Evolutionary conservation across 139 green algal genomes (phyloP).

Genomic region (Eudorina sp.): DNA sequence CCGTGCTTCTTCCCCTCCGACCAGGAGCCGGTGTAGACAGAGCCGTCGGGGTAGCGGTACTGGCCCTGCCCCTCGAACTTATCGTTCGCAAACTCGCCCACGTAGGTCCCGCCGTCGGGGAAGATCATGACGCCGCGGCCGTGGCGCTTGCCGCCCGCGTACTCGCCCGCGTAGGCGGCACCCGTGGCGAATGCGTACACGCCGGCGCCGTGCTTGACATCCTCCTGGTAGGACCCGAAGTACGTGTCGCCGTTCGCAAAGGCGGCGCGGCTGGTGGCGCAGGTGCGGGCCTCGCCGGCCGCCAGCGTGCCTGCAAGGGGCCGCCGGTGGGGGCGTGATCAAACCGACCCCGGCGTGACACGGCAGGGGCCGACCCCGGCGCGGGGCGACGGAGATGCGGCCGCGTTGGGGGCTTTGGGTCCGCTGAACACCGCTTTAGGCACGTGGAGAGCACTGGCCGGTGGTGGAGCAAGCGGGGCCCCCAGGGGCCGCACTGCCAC

Average conservation of each 20-base stretch:
- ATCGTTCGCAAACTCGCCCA: constrained; percentile 71
- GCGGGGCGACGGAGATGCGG: too few relatives aligned
- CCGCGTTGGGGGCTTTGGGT: too few relatives aligned
- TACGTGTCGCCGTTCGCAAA: constrained; percentile 78
- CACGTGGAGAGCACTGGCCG: too few relatives aligned
- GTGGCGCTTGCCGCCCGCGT: constrained; percentile 63
- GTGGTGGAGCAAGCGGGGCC: too few relatives aligned
- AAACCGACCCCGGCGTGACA: too few relatives aligned
- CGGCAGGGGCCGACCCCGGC: too few relatives aligned
- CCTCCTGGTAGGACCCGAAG: constrained; percentile 73
- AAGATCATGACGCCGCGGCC: constrained; percentile 74
- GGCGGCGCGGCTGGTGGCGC: constrained; percentile 45
- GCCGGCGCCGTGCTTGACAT: constrained; percentile 70
- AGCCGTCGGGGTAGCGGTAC: constrained; percentile 80
- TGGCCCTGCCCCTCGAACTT: constrained; percentile 78
- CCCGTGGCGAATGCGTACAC: constrained; percentile 78
- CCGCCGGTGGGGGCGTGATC: too few relatives aligned
- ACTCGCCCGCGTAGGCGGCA: constrained; percentile 66
- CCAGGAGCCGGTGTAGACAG: constrained; percentile 77
- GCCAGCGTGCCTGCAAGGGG: constrained; percentile 9
- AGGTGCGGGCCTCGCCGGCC: constrained; percentile 31
- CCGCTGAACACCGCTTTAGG: too few relatives aligned
- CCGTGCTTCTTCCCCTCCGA: constrained; percentile 73
- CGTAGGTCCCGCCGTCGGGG: constrained; percentile 75
- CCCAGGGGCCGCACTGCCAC: too few relatives aligned